Conservation (phyloP, 345 rosid genomes). For the Arabidopsis suecica region DNA sequence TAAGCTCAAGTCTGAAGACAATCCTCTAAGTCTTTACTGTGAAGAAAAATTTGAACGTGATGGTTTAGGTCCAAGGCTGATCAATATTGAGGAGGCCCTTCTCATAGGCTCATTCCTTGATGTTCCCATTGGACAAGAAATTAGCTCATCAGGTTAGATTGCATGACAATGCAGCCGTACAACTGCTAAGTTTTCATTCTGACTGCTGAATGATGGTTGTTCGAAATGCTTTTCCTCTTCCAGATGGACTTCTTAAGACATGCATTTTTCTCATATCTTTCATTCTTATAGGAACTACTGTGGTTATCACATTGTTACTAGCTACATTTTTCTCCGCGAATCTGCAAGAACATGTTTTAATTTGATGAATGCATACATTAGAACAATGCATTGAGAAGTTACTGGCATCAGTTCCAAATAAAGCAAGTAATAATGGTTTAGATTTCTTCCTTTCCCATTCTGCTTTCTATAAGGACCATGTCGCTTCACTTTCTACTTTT, state of each 20-base stretch:
- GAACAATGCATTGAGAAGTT: conserved; percentile 7
- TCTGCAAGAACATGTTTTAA: background rate
- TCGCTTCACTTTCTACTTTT: conserved; percentile 22
- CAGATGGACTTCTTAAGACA: background rate
- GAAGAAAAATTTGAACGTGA: conserved; percentile 87
- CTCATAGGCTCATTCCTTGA: conserved; percentile 88
- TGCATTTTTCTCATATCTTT: background rate
- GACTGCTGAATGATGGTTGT: conserved; percentile 19
- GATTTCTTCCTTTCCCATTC: background rate
- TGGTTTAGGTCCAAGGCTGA: conserved; percentile 60
- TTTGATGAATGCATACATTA: conserved; percentile 16
- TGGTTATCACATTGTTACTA: background rate
- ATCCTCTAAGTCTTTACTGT: conserved; percentile 69
- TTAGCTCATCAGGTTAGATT: conserved; percentile 82
- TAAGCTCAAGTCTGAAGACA: conserved; percentile 93
- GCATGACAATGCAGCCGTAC: background rate
- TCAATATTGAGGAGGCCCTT: conserved; percentile 66
- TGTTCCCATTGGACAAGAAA: conserved; percentile 95
- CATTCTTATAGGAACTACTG: background rate
- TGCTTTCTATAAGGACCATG: conserved; percentile 20
- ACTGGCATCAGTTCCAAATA: conserved; percentile 4
- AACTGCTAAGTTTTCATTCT: conserved; percentile 9
- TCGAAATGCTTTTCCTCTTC: too few species aligned
- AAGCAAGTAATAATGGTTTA: background rate
- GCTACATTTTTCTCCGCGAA: background rate